Base-by-base conservation (phyloP, 495 filamentous ascomycete species). In the Lasiosphaeria miniovina region DNA sequence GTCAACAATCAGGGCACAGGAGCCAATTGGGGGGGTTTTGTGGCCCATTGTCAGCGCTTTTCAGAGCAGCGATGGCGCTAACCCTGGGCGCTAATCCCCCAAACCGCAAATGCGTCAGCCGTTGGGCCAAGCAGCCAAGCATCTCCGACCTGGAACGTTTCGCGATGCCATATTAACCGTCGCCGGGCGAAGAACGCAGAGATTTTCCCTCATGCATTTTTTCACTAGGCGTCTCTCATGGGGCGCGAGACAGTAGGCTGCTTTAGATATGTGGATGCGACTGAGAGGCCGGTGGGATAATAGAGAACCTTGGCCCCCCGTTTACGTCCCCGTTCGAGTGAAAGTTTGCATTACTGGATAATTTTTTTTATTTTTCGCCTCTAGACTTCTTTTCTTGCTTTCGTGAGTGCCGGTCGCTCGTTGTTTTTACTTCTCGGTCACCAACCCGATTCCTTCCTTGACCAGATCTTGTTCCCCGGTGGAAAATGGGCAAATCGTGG, bases 321-420 rank as follows among this genome's bases (percentile, higher is more conserved):
- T 24, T 24, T 24, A 24, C 24, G 35, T 17, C 43, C 36, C 36
- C 24, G 5, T 50, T 11, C 31, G 36, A 12, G 50, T 60, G 32
- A 32, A 49, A 38, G n/a, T 48, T 36, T 51, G 10, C 11, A 35
- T 24, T 34, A 17, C 51, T 48, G 36, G 24, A 48, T 15, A 6
- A 6, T 24, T 53, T 31, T 52, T 52, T 11, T 56, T 36, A 24
- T 32, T 52, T 33, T 43, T 40, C 52, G 10, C 35, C 35, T 51
- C 43, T 15, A 52, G 11, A 17, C 2, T 52, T 6, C 7, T 49
- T 36, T 32, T 31, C 36, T 40, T 17, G 9, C 15, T 60, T 40
- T 50, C 46, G 17, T 58, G 41, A 68, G 66, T 64, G 64, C 66
- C 55, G 66, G 64, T 61, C 66, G 66, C 59, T 68, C 66, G 45